Evolutionary conservation across 345 rosid genomes (phyloP), one percentile per base, ranked within the genome.

Genomic region (Carallia pectinifolia): DNA sequence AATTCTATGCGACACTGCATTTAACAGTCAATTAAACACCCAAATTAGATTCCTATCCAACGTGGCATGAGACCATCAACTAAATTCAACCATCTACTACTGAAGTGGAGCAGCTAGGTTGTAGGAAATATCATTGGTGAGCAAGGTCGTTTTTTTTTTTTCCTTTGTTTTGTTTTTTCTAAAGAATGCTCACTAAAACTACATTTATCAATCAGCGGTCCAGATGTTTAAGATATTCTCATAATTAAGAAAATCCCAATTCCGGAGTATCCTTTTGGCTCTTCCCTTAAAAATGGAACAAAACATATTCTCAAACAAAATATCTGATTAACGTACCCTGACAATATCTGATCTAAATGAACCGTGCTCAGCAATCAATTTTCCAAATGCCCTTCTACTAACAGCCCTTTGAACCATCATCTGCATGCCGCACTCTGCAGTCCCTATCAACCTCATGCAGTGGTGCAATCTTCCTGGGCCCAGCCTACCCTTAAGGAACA

Each of bases 391-490:
- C 84, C 78, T 90, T 81, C 96, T 87, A 44, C 68, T 81, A 37
- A 92, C 86, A 62, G 97, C 96, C 79, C 96, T 89, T 77, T 81
- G 81, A 76, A 84, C 92, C 97, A 89, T 92, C 81, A 95, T 38
- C 85, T 89, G 84, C 97, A 95, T 92, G 72, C 97, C 97, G 47
- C 99, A 96, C 87, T 95, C 99, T 23, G 99, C 96, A 55, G 96
- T 91, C 66, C 99, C 99, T 40, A 95, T 79, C 79, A 90, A 79
- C 85, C 99, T 90, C 99, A 92, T 87, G 81, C 96, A 94, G 72
- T 94, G 98, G 85, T 94, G 98, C 91, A 92, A 77, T 75, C 99
- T 90, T 80, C 99, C 99, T 1, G 99, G 99, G 62, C 99, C 99
- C 66, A 95, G 81, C 81, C 99, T 87, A 69, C 97, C 99, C 99